Base-by-base conservation (phyloP, 2,329 filamentous ascomycete genomes). In the Cladosporium sp. region DNA sequence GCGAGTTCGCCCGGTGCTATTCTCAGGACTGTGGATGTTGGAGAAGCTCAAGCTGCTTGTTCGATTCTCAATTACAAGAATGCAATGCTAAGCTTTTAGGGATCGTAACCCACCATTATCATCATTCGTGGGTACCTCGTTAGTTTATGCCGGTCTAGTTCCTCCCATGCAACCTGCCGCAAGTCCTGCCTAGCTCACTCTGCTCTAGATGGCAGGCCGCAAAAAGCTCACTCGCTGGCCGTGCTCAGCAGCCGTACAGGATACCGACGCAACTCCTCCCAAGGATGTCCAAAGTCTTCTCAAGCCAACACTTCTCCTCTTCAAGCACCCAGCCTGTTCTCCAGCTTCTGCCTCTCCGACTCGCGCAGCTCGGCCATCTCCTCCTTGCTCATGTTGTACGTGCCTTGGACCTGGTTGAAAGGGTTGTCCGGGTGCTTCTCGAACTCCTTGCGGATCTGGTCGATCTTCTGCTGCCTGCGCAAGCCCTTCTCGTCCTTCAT, bases 371-470 rank as follows among this genome's bases (percentile, higher is more conserved):
- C 84, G 59, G 83, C 83, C 54, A 97, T 74, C 74, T 99, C 94
- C 4, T 92, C 92, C 79, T 87, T 90, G 26, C 85, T 86, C 64
- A 92, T 87, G 79, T 99, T 92, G 80, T 92, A 96, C 3, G 83
- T 79, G 2, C 88, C 91, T 61, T 83, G 87, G 18, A 90, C 88
- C 81, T 96, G 92, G 81, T 97, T 97, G 81, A 96, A 95, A 15
- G 95, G 95, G 78, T 99, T 99, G 73, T 98, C 94, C 1, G 92
- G 90, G 74, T 91, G 91, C 84, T 92, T 96, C 79, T 96, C 91
- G 78, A 98, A 99, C 81, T 98, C 95, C 84, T 96, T 96, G 69
- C 87, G 81, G 71, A 96, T 91, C 75, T 89, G 85, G 69, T 94
- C 91, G 74, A 93, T 89, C 79, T 91, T 90, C 85, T 97, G 93